Evolutionary conservation across 257 asterid genomes (phyloP), one percentile per base, ranked within the genome.

Genomic region (Solanum pennellii): DNA sequence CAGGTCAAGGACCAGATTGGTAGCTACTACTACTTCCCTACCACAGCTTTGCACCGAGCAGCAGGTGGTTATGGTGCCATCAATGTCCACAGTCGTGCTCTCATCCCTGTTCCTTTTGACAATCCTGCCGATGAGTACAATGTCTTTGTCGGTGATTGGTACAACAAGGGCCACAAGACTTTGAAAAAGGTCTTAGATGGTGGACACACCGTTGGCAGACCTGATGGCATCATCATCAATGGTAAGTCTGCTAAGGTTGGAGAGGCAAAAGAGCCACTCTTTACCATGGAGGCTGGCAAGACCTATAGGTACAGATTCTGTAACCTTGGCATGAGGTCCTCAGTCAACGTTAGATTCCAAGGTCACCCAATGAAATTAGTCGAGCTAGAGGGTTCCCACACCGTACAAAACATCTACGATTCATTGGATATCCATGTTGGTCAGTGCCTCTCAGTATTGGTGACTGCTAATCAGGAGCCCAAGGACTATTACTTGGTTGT

Each of bases 301-400:
- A 93, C 95, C 33, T 92, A 93, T 88, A 90, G 93, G 85, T 89
- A 74, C 86, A 90, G 95, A 35, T 90, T 93, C 12, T 93, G 95
- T 90, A 93, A 93, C 21, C 93, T 88, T 6, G 95, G 95, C 0
- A 42, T 93, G 41, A 90, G 91, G 42, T 73, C 87, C 37, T 92
- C 95, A 0, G 82, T 93, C 56, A 93, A 93, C 86, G 85, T 93
- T 73, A 88, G 94, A 47, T 4, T 93, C 87, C 95, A 93, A 52
- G 93, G 93, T 15, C 95, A 93, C 87, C 5, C 91, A 12, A 91
- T 93, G 94, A 93, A 88, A 9, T 11, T 93, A 74, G 95, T 93
- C 35, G 95, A 93, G 75, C 1, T 93, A 66, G 95, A 93, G 41
- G 95, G 95, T 25, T 93, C 95, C 4, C 95, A 93, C 91, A 91